Percentiles rank a stretch among this genome's conserved stretches.
phyloP scores from a whole-genome alignment of 192 early-diverging fungal species.

The Umbelopsis sp. region DNA sequence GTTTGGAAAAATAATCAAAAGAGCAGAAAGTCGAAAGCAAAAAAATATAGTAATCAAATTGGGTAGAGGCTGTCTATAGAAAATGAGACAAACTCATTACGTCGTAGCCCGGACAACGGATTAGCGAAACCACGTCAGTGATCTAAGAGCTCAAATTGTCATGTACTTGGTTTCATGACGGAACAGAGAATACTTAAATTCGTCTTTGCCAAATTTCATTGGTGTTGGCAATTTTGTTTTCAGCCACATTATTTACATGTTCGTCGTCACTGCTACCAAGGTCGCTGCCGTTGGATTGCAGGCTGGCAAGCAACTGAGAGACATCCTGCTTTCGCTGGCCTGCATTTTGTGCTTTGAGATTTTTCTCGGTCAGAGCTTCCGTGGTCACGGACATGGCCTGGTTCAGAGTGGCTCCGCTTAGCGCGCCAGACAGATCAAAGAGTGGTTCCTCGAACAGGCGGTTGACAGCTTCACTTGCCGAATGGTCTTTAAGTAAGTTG shows the following conservation, averaged over 20 bases:
- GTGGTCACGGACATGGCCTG: slow-evolving; percentile 30
- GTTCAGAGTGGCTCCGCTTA: slow-evolving; percentile 20
- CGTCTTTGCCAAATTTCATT: slow-evolving; percentile 13
- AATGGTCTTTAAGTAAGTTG: slow-evolving; percentile 30
- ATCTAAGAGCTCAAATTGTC: too few relatives aligned
- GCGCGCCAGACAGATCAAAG: slow-evolving; percentile 32
- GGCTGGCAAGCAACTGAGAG: background rate
- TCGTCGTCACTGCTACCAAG: slow-evolving; percentile 7
- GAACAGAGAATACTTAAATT: background rate
- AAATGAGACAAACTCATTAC: too few relatives aligned
- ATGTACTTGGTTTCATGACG: too few relatives aligned
- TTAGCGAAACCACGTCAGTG: background rate
- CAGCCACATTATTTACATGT: background rate
- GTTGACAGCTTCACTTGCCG: slow-evolving; percentile 26
- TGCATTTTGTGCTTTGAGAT: slow-evolving; percentile 2
- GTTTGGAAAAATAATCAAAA: too few relatives aligned
- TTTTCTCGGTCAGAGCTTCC: slow-evolving; percentile 1
- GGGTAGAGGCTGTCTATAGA: too few relatives aligned
- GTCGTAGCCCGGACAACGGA: too few relatives aligned
- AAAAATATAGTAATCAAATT: too few relatives aligned
- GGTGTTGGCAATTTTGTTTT: background rate
- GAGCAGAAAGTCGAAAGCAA: too few relatives aligned
- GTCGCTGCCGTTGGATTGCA: slow-evolving; percentile 4
- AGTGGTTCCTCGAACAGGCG: slow-evolving; percentile 33
- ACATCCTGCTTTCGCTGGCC: background rate